Evolutionary conservation across 805 yeast genomes (phyloP).

Genomic region (Zygoascus bituminiphila): DNA sequence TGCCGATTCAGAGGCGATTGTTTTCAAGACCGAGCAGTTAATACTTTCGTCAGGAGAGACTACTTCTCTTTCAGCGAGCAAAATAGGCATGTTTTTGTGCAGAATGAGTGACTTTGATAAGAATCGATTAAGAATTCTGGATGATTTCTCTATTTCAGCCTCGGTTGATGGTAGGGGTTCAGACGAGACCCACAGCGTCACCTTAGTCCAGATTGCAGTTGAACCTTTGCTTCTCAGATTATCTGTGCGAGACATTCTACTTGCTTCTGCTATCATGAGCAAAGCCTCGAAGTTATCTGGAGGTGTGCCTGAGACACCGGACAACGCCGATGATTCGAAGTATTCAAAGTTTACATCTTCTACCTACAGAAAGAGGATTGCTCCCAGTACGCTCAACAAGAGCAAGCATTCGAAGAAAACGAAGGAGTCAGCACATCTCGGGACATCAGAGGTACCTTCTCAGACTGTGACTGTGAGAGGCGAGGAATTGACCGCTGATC

Average conservation of each 20-base stretch:
- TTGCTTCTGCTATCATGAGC: conserved; percentile 68
- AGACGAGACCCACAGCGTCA: conserved; percentile 45
- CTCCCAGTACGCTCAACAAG: conserved; percentile 4
- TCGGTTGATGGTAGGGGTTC: conserved; percentile 67
- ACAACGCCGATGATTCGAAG: conserved; percentile 12
- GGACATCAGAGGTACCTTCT: neutral
- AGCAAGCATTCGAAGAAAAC: neutral
- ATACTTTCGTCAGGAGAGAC: conserved; percentile 61
- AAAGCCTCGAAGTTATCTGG: conserved; percentile 49
- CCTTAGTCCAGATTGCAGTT: conserved; percentile 58
- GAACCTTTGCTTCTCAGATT: conserved; percentile 78
- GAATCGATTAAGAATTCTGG: conserved; percentile 63
- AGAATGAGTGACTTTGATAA: conserved; percentile 62
- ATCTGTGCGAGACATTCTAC: conserved; percentile 75
- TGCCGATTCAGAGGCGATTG: conserved; percentile 73
- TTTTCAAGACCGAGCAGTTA: conserved; percentile 77
- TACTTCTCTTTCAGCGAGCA: conserved; percentile 57
- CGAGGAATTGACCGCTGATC: conserved; percentile 56
- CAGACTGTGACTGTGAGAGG: conserved; percentile 42
- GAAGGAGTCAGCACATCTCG: neutral
- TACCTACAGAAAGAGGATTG: conserved; percentile 4
- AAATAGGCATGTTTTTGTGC: conserved; percentile 80
- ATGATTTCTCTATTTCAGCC: conserved; percentile 77
- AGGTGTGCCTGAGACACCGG: neutral
- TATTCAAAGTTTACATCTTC: conserved; percentile 5